Percentiles rank a stretch among this genome's conserved stretches.
phyloP scores from a whole-genome alignment of 2,329 filamentous ascomycete genomes.

The Xylariaceae sp. region DNA sequence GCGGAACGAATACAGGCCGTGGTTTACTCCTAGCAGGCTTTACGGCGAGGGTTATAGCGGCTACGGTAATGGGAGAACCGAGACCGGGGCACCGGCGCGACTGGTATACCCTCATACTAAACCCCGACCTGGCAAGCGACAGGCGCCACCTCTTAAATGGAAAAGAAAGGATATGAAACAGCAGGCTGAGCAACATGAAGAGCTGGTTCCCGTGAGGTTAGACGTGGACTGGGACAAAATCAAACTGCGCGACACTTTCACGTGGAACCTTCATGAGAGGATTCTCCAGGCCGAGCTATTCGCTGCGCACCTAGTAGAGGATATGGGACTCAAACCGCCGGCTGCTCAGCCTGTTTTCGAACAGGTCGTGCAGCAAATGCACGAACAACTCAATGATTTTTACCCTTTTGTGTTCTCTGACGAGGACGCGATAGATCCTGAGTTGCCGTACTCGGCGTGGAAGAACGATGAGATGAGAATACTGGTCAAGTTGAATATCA shows the following conservation, averaged over 20 bases:
- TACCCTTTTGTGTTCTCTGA: constrained; percentile 90
- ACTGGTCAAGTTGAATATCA: constrained; percentile 94
- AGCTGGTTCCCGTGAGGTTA: constrained; percentile 85
- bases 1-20: constrained; percentile 56
- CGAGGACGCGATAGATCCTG: constrained; percentile 86
- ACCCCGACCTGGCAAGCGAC: constrained; percentile 74
- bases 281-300: constrained; percentile 80
- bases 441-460: constrained; percentile 88
- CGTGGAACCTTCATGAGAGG: constrained; percentile 96
- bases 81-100: constrained; percentile 65
- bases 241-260: constrained; percentile 94
- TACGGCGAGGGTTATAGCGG: constrained; percentile 82
- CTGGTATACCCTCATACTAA: constrained; percentile 81
- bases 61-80: constrained; percentile 85
- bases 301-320: constrained; percentile 86
- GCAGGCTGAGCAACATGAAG: constrained; percentile 89
- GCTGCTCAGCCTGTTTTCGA: constrained; percentile 65
- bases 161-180: constrained; percentile 77
- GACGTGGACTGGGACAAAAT: constrained; percentile 97
- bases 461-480: constrained; percentile 99
- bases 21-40: constrained; percentile 59
- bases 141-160: constrained; percentile 72
- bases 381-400: constrained; percentile 89
- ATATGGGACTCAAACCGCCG: constrained; percentile 78
- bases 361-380: constrained; percentile 68